These are phyloP conservation scores for Yarrowia sp. DNA, from an alignment of 805 yeast genomes.

Conservation along the genomic window DNA sequence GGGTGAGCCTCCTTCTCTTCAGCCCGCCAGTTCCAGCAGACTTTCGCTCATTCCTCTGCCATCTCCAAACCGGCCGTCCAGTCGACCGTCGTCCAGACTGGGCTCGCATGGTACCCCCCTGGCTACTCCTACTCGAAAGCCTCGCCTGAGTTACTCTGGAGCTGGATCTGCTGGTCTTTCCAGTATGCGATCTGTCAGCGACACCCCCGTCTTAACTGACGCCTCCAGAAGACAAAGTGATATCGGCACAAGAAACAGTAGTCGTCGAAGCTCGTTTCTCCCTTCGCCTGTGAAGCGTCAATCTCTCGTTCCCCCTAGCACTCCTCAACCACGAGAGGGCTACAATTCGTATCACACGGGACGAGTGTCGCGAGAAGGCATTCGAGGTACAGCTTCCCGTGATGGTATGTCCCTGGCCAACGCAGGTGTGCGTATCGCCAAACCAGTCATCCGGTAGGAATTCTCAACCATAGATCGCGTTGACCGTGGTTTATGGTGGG, in stretches of 20 bases:
- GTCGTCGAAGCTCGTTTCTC: neutral
- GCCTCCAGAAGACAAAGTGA: neutral
- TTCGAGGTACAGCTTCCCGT: neutral
- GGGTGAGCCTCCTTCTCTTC: constrained; percentile 12
- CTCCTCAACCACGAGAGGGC: constrained; percentile 2
- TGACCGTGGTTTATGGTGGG: constrained; percentile 22
- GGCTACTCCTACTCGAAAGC: constrained; percentile 20
- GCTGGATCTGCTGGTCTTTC: neutral
- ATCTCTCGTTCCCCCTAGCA: neutral
- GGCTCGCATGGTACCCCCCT: constrained; percentile 1
- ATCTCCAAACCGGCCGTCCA: neutral
- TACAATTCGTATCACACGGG: neutral
- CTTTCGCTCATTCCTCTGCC: constrained; percentile 8
- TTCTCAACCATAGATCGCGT: constrained; percentile 23
- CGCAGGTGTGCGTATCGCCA: constrained; percentile 9
- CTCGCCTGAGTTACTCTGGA: neutral
- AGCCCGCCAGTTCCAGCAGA: neutral
- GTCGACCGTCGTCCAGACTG: neutral
- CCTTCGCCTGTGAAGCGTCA: constrained; percentile 13
- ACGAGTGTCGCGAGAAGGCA: constrained; percentile 12
- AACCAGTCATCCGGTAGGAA: constrained; percentile 14
- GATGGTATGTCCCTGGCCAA: constrained; percentile 20
- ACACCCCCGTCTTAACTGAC: neutral
- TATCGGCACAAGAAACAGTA: neutral
- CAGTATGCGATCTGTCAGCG: constrained; percentile 6